These are phyloP conservation scores for Boletus sp. DNA, from an alignment of 1,284 basidiomycete species.

Conservation along the genomic window DNA sequence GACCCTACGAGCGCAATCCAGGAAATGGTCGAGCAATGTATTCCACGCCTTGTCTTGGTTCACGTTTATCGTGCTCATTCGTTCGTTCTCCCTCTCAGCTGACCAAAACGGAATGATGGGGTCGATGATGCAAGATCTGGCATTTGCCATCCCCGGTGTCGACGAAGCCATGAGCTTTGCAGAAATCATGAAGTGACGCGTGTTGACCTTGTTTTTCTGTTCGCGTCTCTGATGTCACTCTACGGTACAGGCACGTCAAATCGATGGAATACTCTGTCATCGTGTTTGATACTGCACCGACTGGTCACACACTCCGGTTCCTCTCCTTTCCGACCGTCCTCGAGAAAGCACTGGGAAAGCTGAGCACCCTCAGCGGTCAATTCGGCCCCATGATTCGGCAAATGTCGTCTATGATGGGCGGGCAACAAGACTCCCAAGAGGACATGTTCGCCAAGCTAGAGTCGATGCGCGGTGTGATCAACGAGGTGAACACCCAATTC, in stretches of 20 bases:
- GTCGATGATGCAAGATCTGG: constrained; percentile 99
- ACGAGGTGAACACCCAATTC: constrained; percentile 99
- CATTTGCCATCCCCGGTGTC: constrained; percentile 98
- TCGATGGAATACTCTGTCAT: constrained; percentile 99
- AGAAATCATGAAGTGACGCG: constrained; percentile 96
- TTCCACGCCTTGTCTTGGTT: constrained; percentile 29
- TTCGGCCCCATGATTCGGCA: constrained; percentile 97
- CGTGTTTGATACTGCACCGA: constrained; percentile 99
- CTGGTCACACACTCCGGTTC: constrained; percentile 98
- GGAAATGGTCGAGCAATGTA: constrained; percentile 99
- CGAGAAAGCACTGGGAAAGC: constrained; percentile 96
- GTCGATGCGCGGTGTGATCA: constrained; percentile 95
- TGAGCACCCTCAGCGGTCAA: constrained; percentile 87
- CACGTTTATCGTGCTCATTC: constrained; percentile 9
- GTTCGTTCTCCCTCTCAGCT: constrained; percentile 47
- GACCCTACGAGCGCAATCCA: constrained; percentile 97
- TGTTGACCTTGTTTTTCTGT: neutral
- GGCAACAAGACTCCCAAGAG: constrained; percentile 83
- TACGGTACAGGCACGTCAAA: constrained; percentile 84
- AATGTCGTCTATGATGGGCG: constrained; percentile 97
- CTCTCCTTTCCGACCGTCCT: constrained; percentile 97
- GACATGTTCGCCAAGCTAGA: constrained; percentile 99
- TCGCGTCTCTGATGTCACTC: constrained; percentile 8
- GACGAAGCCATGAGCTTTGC: constrained; percentile 99
- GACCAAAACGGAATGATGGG: constrained; percentile 97